phyloP scores from a whole-genome alignment of 78 protist genomes.

The Protostelium mycophagum region DNA sequence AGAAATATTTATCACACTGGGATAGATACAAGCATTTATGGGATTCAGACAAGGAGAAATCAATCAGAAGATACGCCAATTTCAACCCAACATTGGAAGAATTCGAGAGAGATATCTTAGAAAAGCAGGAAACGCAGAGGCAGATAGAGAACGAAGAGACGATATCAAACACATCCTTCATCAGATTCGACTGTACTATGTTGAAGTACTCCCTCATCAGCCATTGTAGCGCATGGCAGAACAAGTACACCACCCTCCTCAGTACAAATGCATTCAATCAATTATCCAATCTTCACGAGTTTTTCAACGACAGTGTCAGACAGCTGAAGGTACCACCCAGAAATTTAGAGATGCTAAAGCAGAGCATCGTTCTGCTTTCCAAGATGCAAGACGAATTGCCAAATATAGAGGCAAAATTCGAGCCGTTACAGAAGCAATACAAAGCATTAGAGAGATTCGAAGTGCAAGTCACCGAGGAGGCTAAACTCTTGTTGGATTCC shows the following conservation, averaged over 20 bases:
- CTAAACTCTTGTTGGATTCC: constrained; percentile 20
- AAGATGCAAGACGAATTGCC: constrained; percentile 32
- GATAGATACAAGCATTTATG: constrained; percentile 62
- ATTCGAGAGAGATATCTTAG: constrained; percentile 63
- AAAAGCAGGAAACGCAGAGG: constrained; percentile 17
- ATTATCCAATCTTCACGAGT: constrained; percentile 21
- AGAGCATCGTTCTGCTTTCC: neutral
- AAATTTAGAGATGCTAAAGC: constrained; percentile 47
- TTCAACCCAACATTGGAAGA: constrained; percentile 28
- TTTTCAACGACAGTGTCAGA: constrained; percentile 4
- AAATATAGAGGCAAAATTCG: constrained; percentile 48
- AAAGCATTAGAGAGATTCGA: constrained; percentile 85
- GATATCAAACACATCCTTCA: constrained; percentile 31
- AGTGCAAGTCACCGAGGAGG: constrained; percentile 88
- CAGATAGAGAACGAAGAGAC: constrained; percentile 38
- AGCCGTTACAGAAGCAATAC: constrained; percentile 40
- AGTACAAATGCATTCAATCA: constrained; percentile 26
- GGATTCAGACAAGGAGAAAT: constrained; percentile 58
- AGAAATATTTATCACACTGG: constrained; percentile 19
- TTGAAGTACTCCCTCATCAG: constrained; percentile 56
- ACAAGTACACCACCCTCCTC: constrained; percentile 38
- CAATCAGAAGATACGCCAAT: constrained; percentile 52
- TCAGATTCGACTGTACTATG: constrained; percentile 55
- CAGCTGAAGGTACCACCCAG: constrained; percentile 27
- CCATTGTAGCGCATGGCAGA: constrained; percentile 68